Percentiles rank a stretch among this genome's conserved stretches.
These are phyloP conservation scores for Exobasidium cylindrosporum DNA, from an alignment of 1,284 basidiomycete genomes.

Conservation along the genomic window DNA sequence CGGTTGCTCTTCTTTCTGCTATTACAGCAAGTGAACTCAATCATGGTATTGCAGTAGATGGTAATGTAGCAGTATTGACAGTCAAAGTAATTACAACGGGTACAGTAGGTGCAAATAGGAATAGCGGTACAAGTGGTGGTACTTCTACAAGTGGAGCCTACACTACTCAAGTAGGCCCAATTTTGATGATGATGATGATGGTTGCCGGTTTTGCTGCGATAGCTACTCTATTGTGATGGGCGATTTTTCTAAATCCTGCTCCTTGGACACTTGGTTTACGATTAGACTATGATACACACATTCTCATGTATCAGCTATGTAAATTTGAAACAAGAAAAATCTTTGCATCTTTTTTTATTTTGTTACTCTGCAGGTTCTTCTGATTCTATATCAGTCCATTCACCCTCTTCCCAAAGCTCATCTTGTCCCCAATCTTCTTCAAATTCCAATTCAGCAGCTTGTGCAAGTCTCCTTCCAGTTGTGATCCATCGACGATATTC, in stretches of 20 bases:
- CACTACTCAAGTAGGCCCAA: no score
- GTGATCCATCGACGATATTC: not conserved
- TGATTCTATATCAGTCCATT: no score
- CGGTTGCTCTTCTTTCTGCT: slow-evolving; percentile 26
- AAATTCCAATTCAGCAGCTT: not conserved
- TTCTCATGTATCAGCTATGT: no score
- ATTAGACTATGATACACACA: no score
- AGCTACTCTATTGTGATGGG: no score
- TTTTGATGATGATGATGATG: no score
- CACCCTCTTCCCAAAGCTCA: not conserved
- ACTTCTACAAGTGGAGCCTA: not conserved
- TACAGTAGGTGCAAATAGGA: slow-evolving; percentile 23
- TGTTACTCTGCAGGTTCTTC: no score
- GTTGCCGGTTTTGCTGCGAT: no score
- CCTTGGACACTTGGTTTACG: no score
- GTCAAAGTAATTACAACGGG: slow-evolving; percentile 41
- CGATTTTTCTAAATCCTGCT: no score
- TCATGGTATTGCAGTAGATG: slow-evolving; percentile 46
- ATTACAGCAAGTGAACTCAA: slow-evolving; percentile 38
- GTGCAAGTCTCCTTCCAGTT: not conserved
- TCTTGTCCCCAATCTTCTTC: slow-evolving; percentile 1
- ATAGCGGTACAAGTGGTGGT: not conserved
- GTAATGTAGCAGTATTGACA: slow-evolving; percentile 39
- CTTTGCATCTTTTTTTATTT: no score
- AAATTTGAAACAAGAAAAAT: no score